Percentiles rank a stretch among this genome's conserved stretches.
phyloP scores from a whole-genome alignment of 2,329 filamentous ascomycete species.

The Botryosphaeria dothidea region DNA sequence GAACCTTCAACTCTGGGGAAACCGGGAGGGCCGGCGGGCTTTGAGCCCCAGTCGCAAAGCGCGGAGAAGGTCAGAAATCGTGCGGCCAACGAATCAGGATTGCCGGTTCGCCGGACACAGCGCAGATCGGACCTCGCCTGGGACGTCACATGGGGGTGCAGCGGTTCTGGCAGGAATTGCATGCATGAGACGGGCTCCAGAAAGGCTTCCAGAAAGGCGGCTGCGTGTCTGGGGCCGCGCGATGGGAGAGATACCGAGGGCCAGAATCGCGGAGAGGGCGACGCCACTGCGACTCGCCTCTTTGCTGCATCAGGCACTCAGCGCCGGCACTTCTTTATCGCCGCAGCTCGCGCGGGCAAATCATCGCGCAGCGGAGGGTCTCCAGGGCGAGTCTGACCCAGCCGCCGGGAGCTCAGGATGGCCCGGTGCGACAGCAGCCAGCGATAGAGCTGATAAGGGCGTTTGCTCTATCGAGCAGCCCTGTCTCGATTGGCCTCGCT shows the following conservation, averaged over 20 bases:
- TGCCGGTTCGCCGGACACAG: neutral
- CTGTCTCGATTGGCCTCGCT: neutral
- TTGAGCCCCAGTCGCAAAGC: neutral
- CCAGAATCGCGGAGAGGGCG: constrained; percentile 8
- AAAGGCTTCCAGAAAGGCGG: constrained; percentile 2
- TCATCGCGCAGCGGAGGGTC: neutral
- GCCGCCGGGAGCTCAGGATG: neutral
- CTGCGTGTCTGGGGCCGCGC: neutral
- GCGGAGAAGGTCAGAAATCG: neutral
- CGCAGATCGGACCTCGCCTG: constrained; percentile 6
- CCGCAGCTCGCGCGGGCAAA: neutral
- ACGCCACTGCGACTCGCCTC: neutral
- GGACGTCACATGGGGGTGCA: neutral
- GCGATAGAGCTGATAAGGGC: constrained; percentile 9
- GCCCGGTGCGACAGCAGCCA: neutral
- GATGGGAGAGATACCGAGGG: constrained; percentile 3
- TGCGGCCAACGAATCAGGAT: neutral
- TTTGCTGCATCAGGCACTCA: constrained; percentile 1
- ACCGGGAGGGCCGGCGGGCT: neutral
- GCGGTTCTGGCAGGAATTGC: neutral
- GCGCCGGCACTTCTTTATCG: constrained; percentile 13
- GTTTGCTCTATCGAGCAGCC: neutral
- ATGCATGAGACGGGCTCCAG: constrained; percentile 1
- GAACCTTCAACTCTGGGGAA: constrained; percentile 1
- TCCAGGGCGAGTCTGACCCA: neutral